A percentile compares a stretch with the other conserved stretches of the same genome.
phyloP scores from a whole-genome alignment of 2,329 filamentous ascomycete genomes.

The Monosporascus sp. region DNA sequence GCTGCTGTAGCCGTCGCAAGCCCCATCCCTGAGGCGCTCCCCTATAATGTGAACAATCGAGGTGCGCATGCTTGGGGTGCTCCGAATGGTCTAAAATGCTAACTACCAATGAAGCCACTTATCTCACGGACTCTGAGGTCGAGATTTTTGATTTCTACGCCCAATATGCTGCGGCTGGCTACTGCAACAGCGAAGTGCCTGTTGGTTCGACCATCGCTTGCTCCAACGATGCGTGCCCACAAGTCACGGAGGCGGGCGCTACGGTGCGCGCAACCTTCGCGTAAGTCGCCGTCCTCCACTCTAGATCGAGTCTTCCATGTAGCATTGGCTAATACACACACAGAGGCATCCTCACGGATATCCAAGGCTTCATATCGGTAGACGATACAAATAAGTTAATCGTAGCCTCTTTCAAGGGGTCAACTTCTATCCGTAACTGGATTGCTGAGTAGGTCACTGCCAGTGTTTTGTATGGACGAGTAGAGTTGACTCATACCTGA shows the following conservation, averaged over 20 bases:
- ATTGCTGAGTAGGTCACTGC: constrained; percentile 40
- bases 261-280: constrained; percentile 37
- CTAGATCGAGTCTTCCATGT: neutral
- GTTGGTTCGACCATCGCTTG: constrained; percentile 38
- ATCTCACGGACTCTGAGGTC: constrained; percentile 28
- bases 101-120: constrained; percentile 8
- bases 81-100: neutral
- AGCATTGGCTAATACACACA: constrained; percentile 9
- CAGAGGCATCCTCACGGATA: constrained; percentile 37
- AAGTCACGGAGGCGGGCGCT: constrained; percentile 36
- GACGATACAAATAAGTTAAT: constrained; percentile 47
- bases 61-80: constrained; percentile 19
- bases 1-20: constrained; percentile 15
- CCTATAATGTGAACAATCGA: constrained; percentile 24
- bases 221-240: constrained; percentile 35
- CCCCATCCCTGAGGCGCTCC: constrained; percentile 12
- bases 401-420: constrained; percentile 56
- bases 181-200: constrained; percentile 43
- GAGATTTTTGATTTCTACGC: constrained; percentile 40
- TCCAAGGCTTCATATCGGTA: constrained; percentile 45
- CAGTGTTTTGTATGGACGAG: neutral
- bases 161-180: constrained; percentile 46
- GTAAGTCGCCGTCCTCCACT: constrained; percentile 20
- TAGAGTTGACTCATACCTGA: constrained; percentile 1
- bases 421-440: constrained; percentile 54